Conservation (phyloP, 2,329 filamentous ascomycete species). For the Aspergillus ibericus region DNA sequence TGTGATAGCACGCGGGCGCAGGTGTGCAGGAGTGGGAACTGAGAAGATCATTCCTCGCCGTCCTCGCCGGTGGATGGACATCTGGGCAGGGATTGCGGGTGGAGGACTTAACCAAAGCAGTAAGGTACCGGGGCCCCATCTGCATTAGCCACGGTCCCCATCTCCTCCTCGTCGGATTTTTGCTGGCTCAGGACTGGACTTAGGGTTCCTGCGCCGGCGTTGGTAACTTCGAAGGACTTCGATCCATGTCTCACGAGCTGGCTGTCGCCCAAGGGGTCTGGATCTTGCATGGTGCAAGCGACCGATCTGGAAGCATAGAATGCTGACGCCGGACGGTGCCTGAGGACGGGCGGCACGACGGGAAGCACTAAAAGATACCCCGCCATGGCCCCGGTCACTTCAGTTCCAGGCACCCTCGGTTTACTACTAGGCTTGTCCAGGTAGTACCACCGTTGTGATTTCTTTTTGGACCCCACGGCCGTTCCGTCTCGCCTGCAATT, state of each 20-base stretch:
- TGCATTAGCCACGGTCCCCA: neutral
- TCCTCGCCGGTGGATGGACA: neutral
- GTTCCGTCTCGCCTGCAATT: neutral
- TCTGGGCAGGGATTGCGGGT: neutral
- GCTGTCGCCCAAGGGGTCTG: neutral
- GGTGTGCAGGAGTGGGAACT: neutral
- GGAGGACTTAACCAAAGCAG: neutral
- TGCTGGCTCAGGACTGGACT: neutral
- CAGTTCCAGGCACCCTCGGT: neutral
- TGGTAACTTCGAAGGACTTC: neutral
- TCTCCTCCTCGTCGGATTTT: neutral
- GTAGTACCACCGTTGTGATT: neutral
- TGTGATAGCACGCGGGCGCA: neutral
- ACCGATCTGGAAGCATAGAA: neutral
- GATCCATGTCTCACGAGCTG: neutral
- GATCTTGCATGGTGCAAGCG: neutral
- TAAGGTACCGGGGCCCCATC: slow-evolving; percentile 1
- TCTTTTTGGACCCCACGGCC: slow-evolving; percentile 6
- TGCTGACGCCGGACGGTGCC: neutral
- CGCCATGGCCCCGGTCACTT: neutral
- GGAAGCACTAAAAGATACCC: neutral
- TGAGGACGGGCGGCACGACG: neutral
- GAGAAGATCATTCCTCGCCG: neutral
- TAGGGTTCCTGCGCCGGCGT: neutral
- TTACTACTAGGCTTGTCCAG: neutral